A percentile compares a stretch with the other conserved stretches of the same genome.
These are phyloP conservation scores for Kazachstania bromeliacearum DNA, from an alignment of 805 yeast genomes.

Conservation along the genomic window DNA sequence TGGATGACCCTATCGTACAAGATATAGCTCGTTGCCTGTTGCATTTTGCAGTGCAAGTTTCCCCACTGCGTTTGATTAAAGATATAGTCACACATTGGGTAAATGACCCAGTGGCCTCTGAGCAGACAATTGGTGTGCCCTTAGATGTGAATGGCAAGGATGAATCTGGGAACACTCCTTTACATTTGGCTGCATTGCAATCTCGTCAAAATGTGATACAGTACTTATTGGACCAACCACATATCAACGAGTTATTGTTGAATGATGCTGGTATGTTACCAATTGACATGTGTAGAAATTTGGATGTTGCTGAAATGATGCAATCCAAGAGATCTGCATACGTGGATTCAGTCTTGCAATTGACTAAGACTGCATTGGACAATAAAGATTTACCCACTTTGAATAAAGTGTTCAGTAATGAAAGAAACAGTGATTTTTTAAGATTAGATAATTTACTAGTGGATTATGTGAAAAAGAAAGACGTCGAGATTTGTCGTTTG, in stretches of 20 bases:
- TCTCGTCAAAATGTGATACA: constrained; percentile 70
- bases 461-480: constrained; percentile 70
- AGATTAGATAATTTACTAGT: constrained; percentile 89
- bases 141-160: constrained; percentile 69
- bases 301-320: constrained; percentile 65
- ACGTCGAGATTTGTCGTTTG: constrained; percentile 77
- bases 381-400: constrained; percentile 54
- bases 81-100: constrained; percentile 34
- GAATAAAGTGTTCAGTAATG: constrained; percentile 53
- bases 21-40: constrained; percentile 42
- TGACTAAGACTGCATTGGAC: constrained; percentile 61
- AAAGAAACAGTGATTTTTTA: constrained; percentile 69
- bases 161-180: constrained; percentile 78
- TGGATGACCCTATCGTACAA: constrained; percentile 28
- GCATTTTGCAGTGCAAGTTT: constrained; percentile 83
- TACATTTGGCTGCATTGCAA: constrained; percentile 75
- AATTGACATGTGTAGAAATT: constrained; percentile 58
- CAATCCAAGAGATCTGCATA: constrained; percentile 68
- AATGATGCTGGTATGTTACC: constrained; percentile 71
- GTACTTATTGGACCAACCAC: constrained; percentile 46
- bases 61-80: constrained; percentile 49
- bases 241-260: constrained; percentile 74
- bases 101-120: constrained; percentile 5
- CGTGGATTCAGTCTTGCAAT: constrained; percentile 60
- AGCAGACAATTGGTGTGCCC: constrained; percentile 4